These are phyloP conservation scores for Phoma sp. DNA, from an alignment of 2,329 filamentous ascomycete genomes.

Conservation along the genomic window DNA sequence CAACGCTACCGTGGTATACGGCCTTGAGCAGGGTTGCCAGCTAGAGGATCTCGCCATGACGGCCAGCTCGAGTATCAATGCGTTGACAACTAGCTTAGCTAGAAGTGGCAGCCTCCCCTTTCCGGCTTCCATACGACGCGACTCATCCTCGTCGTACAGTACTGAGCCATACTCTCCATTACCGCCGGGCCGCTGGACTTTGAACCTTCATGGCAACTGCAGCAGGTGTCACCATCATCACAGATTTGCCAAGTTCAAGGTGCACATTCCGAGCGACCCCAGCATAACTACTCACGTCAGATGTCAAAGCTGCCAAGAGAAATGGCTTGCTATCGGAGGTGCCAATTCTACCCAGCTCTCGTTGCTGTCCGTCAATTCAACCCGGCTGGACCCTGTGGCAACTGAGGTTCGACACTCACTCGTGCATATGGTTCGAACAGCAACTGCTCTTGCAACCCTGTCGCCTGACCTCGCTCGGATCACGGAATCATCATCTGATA, in stretches of 20 bases:
- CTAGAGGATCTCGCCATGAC: neutral
- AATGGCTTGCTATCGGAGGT: slow-evolving; percentile 1
- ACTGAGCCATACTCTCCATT: neutral
- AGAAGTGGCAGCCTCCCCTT: neutral
- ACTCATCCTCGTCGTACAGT: neutral
- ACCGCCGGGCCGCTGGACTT: neutral
- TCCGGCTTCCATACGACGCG: neutral
- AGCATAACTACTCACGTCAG: neutral
- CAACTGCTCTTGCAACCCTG: neutral
- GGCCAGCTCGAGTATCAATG: neutral
- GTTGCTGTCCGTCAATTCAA: neutral
- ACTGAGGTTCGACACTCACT: neutral
- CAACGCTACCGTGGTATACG: neutral
- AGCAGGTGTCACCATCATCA: neutral
- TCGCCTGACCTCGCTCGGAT: neutral
- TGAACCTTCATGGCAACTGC: neutral
- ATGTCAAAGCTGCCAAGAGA: neutral
- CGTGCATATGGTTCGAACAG: neutral
- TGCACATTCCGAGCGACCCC: neutral
- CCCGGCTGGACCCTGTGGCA: neutral
- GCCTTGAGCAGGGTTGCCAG: neutral
- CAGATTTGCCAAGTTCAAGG: neutral
- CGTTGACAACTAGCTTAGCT: neutral
- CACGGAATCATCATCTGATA: neutral
- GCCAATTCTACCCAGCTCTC: neutral